Evolutionary conservation across 805 yeast species (phyloP).

Genomic region (Jamesozyma jinghongensis): DNA sequence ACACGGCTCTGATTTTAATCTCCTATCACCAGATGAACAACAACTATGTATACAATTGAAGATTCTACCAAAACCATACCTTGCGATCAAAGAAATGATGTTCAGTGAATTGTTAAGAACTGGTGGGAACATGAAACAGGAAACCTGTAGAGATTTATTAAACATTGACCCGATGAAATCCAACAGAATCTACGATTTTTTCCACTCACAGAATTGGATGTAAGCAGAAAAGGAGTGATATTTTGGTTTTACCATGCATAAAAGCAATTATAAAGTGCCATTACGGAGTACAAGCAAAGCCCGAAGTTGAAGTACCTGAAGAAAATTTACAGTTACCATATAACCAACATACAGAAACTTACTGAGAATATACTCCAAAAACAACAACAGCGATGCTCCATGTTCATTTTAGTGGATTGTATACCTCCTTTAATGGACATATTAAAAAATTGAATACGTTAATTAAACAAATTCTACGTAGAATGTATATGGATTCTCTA

Average conservation of each 20-base stretch:
- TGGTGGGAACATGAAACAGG: conserved; percentile 76
- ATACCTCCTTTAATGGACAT: no score
- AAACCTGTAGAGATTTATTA: conserved; percentile 73
- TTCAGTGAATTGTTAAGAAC: conserved; percentile 80
- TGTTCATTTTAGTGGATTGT: no score
- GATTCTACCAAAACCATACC: conserved; percentile 84
- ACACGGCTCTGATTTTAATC: conserved; percentile 71
- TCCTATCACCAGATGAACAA: conserved; percentile 82
- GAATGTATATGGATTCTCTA: not conserved
- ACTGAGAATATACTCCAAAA: no score
- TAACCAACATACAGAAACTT: no score
- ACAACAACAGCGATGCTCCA: no score
- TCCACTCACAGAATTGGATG: conserved; percentile 85
- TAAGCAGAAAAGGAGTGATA: no score
- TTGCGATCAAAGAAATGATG: conserved; percentile 82
- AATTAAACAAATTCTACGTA: conserved; percentile 1
- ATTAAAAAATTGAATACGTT: no score
- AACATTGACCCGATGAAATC: conserved; percentile 84
- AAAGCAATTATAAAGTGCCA: no score
- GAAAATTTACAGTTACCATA: no score
- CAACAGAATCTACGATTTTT: conserved; percentile 82
- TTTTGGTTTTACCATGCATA: no score
- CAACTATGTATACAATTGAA: conserved; percentile 74
- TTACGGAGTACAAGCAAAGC: no score
- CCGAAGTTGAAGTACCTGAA: no score